These are phyloP conservation scores for Russula griseocarnosa DNA, from an alignment of 768 basidiomycete genomes.

Conservation along the genomic window DNA sequence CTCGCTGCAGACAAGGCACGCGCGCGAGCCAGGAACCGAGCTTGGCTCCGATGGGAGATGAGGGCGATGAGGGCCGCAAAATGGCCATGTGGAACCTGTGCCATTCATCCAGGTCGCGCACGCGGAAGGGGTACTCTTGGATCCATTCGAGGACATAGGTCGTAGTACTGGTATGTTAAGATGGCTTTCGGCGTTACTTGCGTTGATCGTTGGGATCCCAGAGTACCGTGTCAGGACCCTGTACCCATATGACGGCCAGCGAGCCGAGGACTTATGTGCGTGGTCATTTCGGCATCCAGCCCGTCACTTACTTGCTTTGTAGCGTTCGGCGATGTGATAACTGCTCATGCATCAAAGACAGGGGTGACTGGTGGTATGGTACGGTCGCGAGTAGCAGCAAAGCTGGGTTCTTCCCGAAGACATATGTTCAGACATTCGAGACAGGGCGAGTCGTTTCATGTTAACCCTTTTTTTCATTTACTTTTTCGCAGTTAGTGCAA, in stretches of 20 bases:
- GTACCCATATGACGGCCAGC: slow-evolving; percentile 81
- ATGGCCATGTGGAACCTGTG: slow-evolving; percentile 35
- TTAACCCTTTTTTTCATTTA: slow-evolving; percentile 14
- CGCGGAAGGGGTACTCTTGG: slow-evolving; percentile 38
- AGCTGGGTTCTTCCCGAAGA: slow-evolving; percentile 86
- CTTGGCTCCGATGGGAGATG: slow-evolving; percentile 54
- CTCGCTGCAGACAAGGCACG: slow-evolving; percentile 67
- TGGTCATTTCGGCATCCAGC: slow-evolving; percentile 24
- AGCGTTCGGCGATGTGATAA: slow-evolving; percentile 77
- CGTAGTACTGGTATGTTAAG: slow-evolving; percentile 49
- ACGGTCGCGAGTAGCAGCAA: slow-evolving; percentile 58
- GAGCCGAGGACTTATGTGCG: slow-evolving; percentile 84
- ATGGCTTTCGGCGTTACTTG: not conserved
- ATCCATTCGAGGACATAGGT: slow-evolving; percentile 72
- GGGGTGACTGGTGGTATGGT: slow-evolving; percentile 93
- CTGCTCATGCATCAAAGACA: slow-evolving; percentile 81
- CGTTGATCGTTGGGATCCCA: slow-evolving; percentile 33
- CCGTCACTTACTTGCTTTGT: slow-evolving; percentile 20
- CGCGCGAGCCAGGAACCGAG: slow-evolving; percentile 34
- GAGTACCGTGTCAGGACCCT: slow-evolving; percentile 75
- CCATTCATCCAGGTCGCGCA: slow-evolving; percentile 57
- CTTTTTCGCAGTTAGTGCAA: slow-evolving; percentile 53
- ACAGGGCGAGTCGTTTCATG: slow-evolving; percentile 48
- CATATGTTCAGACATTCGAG: slow-evolving; percentile 73
- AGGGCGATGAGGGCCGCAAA: slow-evolving; percentile 50